Conservation (phyloP, 306 rosid species). For the Cicer chorassanicum region DNA sequence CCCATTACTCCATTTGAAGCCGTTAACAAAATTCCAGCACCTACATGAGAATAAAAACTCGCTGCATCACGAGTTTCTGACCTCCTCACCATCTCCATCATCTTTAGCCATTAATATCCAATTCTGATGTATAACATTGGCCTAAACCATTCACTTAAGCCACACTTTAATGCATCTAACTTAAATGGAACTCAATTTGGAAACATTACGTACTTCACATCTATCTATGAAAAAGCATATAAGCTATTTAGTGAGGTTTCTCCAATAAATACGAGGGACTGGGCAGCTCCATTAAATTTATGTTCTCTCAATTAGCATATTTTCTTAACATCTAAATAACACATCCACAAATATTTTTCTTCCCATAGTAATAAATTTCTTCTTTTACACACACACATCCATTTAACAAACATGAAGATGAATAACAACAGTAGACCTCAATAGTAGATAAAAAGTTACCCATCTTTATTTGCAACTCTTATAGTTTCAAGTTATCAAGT, state of each 20-base stretch:
- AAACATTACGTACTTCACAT: neutral
- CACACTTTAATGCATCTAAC: neutral
- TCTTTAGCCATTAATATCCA: neutral
- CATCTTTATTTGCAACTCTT: conserved; percentile 19
- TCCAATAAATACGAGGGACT: neutral
- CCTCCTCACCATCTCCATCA: neutral
- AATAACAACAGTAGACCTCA: conserved; percentile 2
- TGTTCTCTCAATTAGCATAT: neutral
- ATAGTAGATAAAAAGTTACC: conserved; percentile 9
- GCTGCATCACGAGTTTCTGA: neutral
- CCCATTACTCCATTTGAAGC: too few relatives aligned
- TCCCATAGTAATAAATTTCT: neutral
- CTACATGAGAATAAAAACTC: neutral
- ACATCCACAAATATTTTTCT: neutral
- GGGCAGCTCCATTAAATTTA: neutral
- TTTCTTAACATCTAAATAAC: neutral
- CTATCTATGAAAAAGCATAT: neutral
- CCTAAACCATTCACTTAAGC: neutral
- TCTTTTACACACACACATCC: neutral
- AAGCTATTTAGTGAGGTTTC: neutral
- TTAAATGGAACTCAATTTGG: conserved; percentile 1
- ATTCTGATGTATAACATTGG: neutral
- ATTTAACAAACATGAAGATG: neutral
- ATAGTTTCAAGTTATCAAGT: conserved; percentile 1
- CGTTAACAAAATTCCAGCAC: too few relatives aligned